Percentiles rank a stretch among this genome's conserved stretches.
Conservation (phyloP, 441 rosid genomes). For the Daphne laureola region DNA sequence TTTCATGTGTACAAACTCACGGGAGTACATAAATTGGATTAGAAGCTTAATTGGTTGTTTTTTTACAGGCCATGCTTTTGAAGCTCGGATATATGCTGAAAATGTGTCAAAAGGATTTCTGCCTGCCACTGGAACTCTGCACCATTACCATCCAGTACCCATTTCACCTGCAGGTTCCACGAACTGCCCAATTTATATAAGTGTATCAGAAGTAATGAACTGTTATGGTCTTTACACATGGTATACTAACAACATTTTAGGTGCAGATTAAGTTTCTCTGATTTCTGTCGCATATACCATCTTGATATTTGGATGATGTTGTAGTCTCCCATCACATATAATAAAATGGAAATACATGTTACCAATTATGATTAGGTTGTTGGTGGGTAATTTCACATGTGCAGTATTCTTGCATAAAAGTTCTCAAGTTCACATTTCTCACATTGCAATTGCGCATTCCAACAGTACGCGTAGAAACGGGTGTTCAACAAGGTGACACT, state of each 20-base stretch:
- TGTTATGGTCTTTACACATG: no score
- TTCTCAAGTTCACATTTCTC: slow-evolving; percentile 10
- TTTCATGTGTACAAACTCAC: no score
- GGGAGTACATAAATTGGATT: no score
- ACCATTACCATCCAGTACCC: slow-evolving; percentile 68
- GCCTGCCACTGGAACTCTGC: slow-evolving; percentile 91
- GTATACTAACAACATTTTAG: no score
- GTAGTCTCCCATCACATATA: no score
- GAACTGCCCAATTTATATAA: slow-evolving; percentile 1
- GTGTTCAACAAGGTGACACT: slow-evolving; percentile 86
- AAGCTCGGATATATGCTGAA: slow-evolving; percentile 95
- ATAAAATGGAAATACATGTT: no score
- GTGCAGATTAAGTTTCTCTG: not conserved
- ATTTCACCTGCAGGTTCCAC: slow-evolving; percentile 64
- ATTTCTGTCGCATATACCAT: not conserved
- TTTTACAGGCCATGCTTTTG: slow-evolving; percentile 91
- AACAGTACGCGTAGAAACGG: slow-evolving; percentile 90
- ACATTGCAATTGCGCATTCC: slow-evolving; percentile 13
- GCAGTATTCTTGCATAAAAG: no score
- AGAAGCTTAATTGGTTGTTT: not conserved
- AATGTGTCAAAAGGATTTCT: slow-evolving; percentile 91
- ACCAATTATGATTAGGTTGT: no score
- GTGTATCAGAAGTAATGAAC: not conserved
- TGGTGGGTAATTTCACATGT: no score
- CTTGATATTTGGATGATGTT: no score